Evolutionary conservation across 139 green algal genomes (phyloP).

Genomic region (Yamagishiella unicocca): DNA sequence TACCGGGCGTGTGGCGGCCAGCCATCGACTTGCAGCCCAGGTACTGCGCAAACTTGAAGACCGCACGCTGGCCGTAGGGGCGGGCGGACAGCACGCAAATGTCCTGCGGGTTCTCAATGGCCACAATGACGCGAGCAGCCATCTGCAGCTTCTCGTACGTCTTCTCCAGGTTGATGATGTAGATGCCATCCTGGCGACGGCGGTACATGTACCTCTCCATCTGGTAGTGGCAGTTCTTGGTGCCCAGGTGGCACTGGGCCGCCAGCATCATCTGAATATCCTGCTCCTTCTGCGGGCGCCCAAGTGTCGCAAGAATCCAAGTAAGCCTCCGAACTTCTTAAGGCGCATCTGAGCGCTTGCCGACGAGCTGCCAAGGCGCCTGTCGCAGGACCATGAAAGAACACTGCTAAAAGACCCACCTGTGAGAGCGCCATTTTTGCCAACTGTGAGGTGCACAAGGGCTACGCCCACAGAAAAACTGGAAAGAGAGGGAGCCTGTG

Average conservation of each 20-base stretch:
- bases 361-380: background rate
- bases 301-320: background rate
- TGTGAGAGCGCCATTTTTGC: slow-evolving; percentile 84
- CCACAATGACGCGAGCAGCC: slow-evolving; percentile 97
- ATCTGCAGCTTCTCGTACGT: slow-evolving; percentile 99
- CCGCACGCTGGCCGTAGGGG: slow-evolving; percentile 95
- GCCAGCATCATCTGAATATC: slow-evolving; percentile 96
- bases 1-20: slow-evolving; percentile 98
- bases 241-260: slow-evolving; percentile 86
- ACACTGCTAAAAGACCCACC: slow-evolving; percentile 53
- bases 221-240: slow-evolving; percentile 65
- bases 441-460: slow-evolving; percentile 29
- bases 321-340: background rate
- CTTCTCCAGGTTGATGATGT: slow-evolving; percentile 99
- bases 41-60: slow-evolving; percentile 99
- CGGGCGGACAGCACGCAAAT: slow-evolving; percentile 89
- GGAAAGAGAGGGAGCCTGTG: background rate
- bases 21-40: slow-evolving; percentile 93
- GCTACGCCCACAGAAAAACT: slow-evolving; percentile 25
- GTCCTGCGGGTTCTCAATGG: slow-evolving; percentile 96
- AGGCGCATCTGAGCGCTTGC: background rate
- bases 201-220: slow-evolving; percentile 98
- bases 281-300: slow-evolving; percentile 53
- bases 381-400: background rate
- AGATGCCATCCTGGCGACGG: slow-evolving; percentile 92